These are phyloP conservation scores for Triangularia setosa DNA, from an alignment of 2,329 filamentous ascomycete genomes.

Conservation along the genomic window DNA sequence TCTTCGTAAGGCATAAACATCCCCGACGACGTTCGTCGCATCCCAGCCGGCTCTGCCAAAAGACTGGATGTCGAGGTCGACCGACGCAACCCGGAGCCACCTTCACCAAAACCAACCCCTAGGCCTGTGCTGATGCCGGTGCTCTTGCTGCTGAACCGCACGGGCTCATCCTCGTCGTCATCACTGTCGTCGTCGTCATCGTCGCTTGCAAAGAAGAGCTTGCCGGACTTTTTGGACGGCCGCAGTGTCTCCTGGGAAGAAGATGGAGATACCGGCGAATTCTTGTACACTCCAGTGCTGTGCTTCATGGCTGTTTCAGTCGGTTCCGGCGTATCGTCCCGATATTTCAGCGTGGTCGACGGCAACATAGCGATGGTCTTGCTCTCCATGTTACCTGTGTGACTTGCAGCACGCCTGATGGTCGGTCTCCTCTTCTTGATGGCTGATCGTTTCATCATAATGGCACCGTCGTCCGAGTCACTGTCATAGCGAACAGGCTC, in stretches of 20 bases:
- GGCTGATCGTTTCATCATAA: slow-evolving; percentile 73
- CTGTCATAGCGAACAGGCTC: slow-evolving; percentile 46
- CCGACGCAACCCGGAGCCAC: slow-evolving; percentile 39
- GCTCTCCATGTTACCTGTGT: slow-evolving; percentile 52
- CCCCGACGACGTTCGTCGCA: slow-evolving; percentile 76
- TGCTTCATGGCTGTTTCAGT: slow-evolving; percentile 61
- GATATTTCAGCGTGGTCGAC: slow-evolving; percentile 81
- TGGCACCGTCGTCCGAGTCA: slow-evolving; percentile 70
- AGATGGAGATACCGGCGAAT: slow-evolving; percentile 61
- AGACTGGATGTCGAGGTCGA: slow-evolving; percentile 48
- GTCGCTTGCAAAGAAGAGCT: slow-evolving; percentile 60
- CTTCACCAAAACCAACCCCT: slow-evolving; percentile 22
- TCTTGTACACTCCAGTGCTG: slow-evolving; percentile 44
- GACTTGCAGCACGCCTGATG: slow-evolving; percentile 45
- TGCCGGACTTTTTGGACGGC: slow-evolving; percentile 63
- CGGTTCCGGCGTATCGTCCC: slow-evolving; percentile 69
- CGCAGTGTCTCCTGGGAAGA: slow-evolving; percentile 79
- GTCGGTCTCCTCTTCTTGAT: slow-evolving; percentile 50
- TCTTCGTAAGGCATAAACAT: slow-evolving; percentile 91
- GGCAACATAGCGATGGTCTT: slow-evolving; percentile 87
- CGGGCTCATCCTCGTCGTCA: slow-evolving; percentile 46
- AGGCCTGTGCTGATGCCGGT: slow-evolving; percentile 14
- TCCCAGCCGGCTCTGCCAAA: slow-evolving; percentile 53
- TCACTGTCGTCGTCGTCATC: slow-evolving; percentile 59
- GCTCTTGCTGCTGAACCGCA: slow-evolving; percentile 21